Base-by-base conservation (phyloP, 2,329 filamentous ascomycete species). In the Exserohilum rostratum region DNA sequence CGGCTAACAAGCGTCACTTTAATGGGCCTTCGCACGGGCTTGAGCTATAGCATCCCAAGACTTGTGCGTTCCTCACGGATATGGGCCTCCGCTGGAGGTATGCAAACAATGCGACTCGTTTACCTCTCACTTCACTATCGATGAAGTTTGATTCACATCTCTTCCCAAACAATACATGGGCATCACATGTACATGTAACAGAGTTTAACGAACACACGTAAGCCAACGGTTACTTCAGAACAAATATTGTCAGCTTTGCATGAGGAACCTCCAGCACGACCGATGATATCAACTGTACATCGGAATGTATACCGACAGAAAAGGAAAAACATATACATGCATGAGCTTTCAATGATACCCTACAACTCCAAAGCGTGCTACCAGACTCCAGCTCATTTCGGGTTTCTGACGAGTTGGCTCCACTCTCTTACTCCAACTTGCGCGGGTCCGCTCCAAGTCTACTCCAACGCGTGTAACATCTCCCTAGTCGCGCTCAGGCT, bases 401-500 rank as follows among this genome's bases (percentile, higher is more conserved):
- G 20, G 17, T 5, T 31, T 20, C 31, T 35, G 22, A 46, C n/a
- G 6, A 35, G 3, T 12, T 17, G 15, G 6, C n/a, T n/a, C 31
- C 25, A 18, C 17, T n/a, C 13, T 35, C 18, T 25, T 34, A 46
- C 31, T n/a, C 30, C 35, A 18, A 22, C 37, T 20, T 42, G 17
- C 27, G 5, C 3, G 18, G 20, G 4, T 25, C 29, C 37, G 13
- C 18, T 25, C 25, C 18, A 29, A 18, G n/a, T 25, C 43, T 31
- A 53, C 35, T 64, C 61, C 61, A 80, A 59, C 62, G 77, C 77
- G 37, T 70, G 66, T 54, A 80, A 62, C 76, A 78, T 78, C 67
- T 80, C 78, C 58, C 77, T 70, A 53, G 76, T 77, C n/a, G 72
- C 77, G 17, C 71, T 71, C 59, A 78, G 50, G 57, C 68, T 73